Evolutionary conservation across 805 yeast species (phyloP), one percentile per base, ranked within the genome.

Genomic region (Ogataea henricii): DNA sequence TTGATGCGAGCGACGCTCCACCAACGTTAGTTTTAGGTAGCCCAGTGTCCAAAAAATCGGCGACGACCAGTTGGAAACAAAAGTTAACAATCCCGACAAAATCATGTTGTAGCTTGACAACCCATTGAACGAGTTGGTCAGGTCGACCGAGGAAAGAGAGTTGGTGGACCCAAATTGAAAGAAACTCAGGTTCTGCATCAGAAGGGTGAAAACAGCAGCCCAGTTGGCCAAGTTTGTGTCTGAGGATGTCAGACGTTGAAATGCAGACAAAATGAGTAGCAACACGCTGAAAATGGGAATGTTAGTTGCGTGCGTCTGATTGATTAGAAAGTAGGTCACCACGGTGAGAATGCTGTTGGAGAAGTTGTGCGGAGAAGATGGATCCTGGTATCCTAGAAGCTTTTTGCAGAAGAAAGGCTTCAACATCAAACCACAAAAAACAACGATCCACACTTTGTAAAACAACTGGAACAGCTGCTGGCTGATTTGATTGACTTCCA

Each of bases 81-180:
- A 87, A 12, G 96, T 89, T 46, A 94, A 66, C 0, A 85, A 23
- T 0, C 96, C 96, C 4, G 92, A 96, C 2, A 79, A 62, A 6
- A 78, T 56, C 18, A 91, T 77, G 54, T 84, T 79, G 61, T 89
- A 94, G 38, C 79, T 76, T 0, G 80, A 67, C 6, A 91, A 73
- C 0, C 99, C 99, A 62, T 92, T 92, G 66, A 94, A 94, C 0
- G 97, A 91, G 63, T 92, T 91, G 0, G 96, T 81, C 20, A 94
- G 73, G 59, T 92, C 97, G 18, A 94, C 83, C 0, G 97, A 85
- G 0, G 97, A 92, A 56, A 94, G 75, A 33, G 96, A 89, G 61
- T 94, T 94, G 0, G 98, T 90, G 43, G 88, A 89, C 0, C 98
- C 98, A 63, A 86, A 75, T 17, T 88, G 87, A 69, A 88, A 94